phyloP scores from a whole-genome alignment of 2,329 filamentous ascomycete species.

The Teratosphaeria epicoccoides region DNA sequence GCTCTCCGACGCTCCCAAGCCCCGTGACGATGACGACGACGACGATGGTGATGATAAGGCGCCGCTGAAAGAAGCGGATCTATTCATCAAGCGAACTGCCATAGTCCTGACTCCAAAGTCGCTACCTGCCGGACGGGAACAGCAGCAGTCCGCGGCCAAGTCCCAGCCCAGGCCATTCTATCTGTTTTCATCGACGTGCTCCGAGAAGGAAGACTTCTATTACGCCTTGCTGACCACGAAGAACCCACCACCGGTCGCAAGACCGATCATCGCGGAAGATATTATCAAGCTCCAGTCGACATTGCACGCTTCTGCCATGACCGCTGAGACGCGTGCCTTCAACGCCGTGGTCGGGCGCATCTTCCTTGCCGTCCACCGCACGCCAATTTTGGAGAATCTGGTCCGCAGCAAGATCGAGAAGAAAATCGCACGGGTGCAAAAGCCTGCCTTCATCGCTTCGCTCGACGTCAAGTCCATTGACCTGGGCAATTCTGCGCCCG shows the following conservation, averaged over 20 bases:
- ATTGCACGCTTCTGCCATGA: slow-evolving; percentile 73
- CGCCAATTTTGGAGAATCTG: slow-evolving; percentile 65
- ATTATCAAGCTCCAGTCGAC: slow-evolving; percentile 84
- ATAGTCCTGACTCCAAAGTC: slow-evolving; percentile 22
- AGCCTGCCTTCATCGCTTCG: slow-evolving; percentile 77
- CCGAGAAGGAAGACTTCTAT: slow-evolving; percentile 97
- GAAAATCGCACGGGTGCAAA: slow-evolving; percentile 89
- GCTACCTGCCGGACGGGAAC: slow-evolving; percentile 1
- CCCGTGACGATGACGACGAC: slow-evolving; percentile 35
- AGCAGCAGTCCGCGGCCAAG: slow-evolving; percentile 9
- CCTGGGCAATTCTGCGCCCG: slow-evolving; percentile 75
- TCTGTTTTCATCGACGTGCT: slow-evolving; percentile 88
- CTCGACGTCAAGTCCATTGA: slow-evolving; percentile 75
- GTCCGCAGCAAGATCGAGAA: slow-evolving; percentile 82
- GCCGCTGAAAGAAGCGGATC: slow-evolving; percentile 73
- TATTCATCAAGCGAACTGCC: slow-evolving; percentile 72
- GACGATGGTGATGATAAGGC: slow-evolving; percentile 38
- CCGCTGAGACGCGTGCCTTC: slow-evolving; percentile 81
- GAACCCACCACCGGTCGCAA: slow-evolving; percentile 55
- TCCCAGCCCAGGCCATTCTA: slow-evolving; percentile 65
- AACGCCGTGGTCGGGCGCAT: slow-evolving; percentile 83
- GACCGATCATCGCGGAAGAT: slow-evolving; percentile 71
- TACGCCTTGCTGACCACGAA: slow-evolving; percentile 73
- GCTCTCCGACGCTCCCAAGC: slow-evolving; percentile 58
- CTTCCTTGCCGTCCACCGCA: slow-evolving; percentile 81